phyloP scores from a whole-genome alignment of 169 alveolate genomes.

The Eimeria necatrix region DNA sequence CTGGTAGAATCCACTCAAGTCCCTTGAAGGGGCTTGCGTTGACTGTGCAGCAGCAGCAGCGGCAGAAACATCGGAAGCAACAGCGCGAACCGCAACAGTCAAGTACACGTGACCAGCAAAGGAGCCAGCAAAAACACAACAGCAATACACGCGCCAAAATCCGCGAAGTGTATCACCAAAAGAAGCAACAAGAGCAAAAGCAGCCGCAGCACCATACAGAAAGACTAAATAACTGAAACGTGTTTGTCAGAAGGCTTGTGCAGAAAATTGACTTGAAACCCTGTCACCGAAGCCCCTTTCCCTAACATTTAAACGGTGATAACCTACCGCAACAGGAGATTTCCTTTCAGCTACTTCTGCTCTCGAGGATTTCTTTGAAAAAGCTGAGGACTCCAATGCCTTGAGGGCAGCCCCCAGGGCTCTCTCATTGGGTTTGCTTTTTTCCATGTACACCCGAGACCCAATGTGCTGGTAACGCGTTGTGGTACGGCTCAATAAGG shows the following conservation, averaged over 20 bases:
- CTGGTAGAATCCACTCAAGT: slow-evolving; percentile 67
- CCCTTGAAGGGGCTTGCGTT: not conserved
- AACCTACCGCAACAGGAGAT: too few species aligned
- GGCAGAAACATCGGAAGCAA: not conserved
- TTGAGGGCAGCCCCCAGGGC: not conserved
- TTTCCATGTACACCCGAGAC: not conserved
- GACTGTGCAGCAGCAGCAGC: slow-evolving; percentile 12
- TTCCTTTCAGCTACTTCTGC: not conserved
- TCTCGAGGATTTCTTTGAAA: not conserved
- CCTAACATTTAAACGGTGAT: too few species aligned
- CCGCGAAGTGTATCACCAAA: not conserved
- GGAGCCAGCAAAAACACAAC: not conserved
- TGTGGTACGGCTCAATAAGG: not conserved
- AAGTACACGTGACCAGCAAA: too few species aligned
- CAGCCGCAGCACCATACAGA: not conserved
- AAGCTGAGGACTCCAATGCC: not conserved
- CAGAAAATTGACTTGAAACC: too few species aligned
- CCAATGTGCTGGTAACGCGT: slow-evolving; percentile 26
- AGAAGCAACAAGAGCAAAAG: not conserved
- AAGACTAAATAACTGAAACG: not conserved
- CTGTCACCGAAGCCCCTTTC: too few species aligned
- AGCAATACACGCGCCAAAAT: too few species aligned
- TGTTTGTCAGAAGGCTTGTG: not conserved
- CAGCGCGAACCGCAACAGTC: not conserved
- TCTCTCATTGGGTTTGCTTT: not conserved